These are phyloP conservation scores for Leptographium flavum DNA, from an alignment of 2,329 filamentous ascomycete species.

Conservation along the genomic window DNA sequence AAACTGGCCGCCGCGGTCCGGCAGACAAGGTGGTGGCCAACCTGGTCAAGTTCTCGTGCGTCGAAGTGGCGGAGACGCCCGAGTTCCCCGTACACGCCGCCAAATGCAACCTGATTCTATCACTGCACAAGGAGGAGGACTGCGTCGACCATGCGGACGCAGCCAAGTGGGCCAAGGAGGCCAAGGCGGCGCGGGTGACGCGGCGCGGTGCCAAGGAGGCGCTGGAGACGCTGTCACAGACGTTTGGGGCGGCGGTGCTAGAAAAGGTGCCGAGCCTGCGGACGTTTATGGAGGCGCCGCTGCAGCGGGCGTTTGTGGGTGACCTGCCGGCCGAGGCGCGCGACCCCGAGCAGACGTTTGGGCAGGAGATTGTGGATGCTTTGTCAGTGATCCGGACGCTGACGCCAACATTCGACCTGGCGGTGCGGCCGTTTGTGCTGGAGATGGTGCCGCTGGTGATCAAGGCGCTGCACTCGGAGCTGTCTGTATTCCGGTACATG, in stretches of 20 bases:
- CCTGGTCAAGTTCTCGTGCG: slow-evolving; percentile 91
- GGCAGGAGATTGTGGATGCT: slow-evolving; percentile 87
- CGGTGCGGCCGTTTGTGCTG: slow-evolving; percentile 68
- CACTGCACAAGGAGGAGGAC: slow-evolving; percentile 94
- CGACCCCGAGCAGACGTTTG: slow-evolving; percentile 59
- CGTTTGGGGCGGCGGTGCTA: slow-evolving; percentile 66
- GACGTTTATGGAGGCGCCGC: slow-evolving; percentile 66
- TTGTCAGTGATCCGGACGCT: slow-evolving; percentile 86
- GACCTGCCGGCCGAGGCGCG: slow-evolving; percentile 59
- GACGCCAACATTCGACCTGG: slow-evolving; percentile 70
- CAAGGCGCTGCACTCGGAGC: slow-evolving; percentile 70
- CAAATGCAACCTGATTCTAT: slow-evolving; percentile 71
- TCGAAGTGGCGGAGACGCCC: slow-evolving; percentile 93
- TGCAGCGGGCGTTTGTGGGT: slow-evolving; percentile 58
- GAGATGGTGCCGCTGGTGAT: slow-evolving; percentile 73
- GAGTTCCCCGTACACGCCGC: slow-evolving; percentile 76
- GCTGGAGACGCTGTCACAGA: slow-evolving; percentile 69
- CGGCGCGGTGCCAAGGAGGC: slow-evolving; percentile 89
- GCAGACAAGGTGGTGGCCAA: slow-evolving; percentile 95
- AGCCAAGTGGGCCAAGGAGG: slow-evolving; percentile 77
- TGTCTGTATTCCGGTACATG: slow-evolving; percentile 91
- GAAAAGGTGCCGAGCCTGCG: slow-evolving; percentile 73
- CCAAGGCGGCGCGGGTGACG: slow-evolving; percentile 77
- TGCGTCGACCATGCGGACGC: slow-evolving; percentile 84
- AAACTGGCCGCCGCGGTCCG: slow-evolving; percentile 63